phyloP scores from a whole-genome alignment of 495 filamentous ascomycete species.

The Neurospora discreta region DNA sequence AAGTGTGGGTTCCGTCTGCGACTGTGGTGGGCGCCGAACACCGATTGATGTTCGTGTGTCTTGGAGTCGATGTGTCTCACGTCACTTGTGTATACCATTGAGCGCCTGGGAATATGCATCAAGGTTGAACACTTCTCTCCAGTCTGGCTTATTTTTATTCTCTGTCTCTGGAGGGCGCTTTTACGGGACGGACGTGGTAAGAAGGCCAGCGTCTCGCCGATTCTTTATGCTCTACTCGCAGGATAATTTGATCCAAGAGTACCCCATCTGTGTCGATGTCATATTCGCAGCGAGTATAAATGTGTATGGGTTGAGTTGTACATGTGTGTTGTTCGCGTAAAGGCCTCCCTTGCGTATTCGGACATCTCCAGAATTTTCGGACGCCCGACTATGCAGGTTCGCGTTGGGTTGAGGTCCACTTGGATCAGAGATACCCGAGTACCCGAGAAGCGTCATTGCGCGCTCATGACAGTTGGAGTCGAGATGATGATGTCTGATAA shows the following conservation, averaged over 20 bases:
- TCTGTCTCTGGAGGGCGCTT: background rate
- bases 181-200: background rate
- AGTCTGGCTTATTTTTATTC: too few species aligned
- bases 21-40: background rate
- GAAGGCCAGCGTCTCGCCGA: background rate
- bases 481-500: background rate
- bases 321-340: too few species aligned
- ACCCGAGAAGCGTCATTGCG: background rate
- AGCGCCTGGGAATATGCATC: background rate
- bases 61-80: background rate
- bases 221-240: background rate
- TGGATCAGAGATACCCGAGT: background rate
- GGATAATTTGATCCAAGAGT: background rate
- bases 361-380: background rate
- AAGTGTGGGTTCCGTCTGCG: background rate
- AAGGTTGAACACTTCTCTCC: background rate
- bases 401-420: background rate
- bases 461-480: background rate
- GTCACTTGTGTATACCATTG: background rate
- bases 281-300: background rate
- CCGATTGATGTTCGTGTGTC: background rate
- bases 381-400: background rate
- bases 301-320: background rate
- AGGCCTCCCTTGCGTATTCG: background rate
- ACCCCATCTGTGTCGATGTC: background rate